Evolutionary conservation across 2,329 filamentous ascomycete species (phyloP).

Genomic region (Diaporthe amygdali): DNA sequence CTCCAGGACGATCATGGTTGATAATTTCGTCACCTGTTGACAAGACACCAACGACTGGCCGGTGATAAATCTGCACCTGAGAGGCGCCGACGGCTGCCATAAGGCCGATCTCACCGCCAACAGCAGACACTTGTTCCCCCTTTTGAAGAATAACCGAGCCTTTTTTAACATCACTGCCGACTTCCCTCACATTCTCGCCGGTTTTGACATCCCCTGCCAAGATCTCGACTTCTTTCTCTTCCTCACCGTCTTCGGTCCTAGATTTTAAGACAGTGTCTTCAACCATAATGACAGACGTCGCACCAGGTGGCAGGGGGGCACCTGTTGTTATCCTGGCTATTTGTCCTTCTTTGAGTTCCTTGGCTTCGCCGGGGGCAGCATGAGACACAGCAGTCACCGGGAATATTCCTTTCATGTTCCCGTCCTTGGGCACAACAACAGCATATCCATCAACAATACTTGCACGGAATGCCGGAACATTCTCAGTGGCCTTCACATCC

Average conservation of each 20-base stretch:
- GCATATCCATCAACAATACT: conserved; percentile 98
- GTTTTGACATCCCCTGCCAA: conserved; percentile 75
- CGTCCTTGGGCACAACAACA: conserved; percentile 68
- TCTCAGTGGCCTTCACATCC: conserved; percentile 79
- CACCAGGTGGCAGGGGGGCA: conserved; percentile 85
- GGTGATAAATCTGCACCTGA: conserved; percentile 74
- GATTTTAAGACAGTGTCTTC: conserved; percentile 85
- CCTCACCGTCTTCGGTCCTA: conserved; percentile 77
- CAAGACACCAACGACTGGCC: conserved; percentile 82
- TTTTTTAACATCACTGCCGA: conserved; percentile 83
- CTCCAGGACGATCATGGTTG: conserved; percentile 67
- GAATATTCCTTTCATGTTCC: conserved; percentile 77
- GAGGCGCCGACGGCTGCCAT: conserved; percentile 82
- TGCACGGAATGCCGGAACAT: conserved; percentile 90
- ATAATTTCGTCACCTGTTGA: conserved; percentile 97
- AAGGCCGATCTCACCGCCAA: conserved; percentile 90
- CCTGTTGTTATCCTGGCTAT: conserved; percentile 94
- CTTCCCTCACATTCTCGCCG: conserved; percentile 88
- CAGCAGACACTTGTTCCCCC: conserved; percentile 82
- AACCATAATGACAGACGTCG: conserved; percentile 94
- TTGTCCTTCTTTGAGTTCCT: conserved; percentile 71
- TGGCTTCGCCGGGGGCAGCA: conserved; percentile 73
- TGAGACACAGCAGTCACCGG: conserved; percentile 88
- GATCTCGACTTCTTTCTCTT: conserved; percentile 90
- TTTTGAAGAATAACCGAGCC: conserved; percentile 74